These are phyloP conservation scores for Skeletonema marinoi DNA, from an alignment of 108 stramenopile species.

Conservation along the genomic window DNA sequence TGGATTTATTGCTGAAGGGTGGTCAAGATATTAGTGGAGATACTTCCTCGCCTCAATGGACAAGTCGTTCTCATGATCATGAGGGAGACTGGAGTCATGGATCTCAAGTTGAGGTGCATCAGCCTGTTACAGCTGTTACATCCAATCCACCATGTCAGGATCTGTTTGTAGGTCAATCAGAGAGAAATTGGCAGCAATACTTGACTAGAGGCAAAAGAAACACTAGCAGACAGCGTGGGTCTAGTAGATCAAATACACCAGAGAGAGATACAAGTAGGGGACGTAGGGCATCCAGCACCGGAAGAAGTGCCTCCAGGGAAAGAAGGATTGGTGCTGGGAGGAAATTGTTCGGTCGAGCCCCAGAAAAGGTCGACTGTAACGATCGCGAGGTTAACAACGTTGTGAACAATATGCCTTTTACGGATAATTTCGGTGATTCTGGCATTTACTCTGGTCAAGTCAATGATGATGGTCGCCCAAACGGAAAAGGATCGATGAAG, in stretches of 20 bases:
- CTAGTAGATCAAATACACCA: too few relatives aligned
- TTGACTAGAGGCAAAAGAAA: too few relatives aligned
- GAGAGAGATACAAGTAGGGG: neutral
- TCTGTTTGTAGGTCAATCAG: too few relatives aligned
- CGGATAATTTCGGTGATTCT: neutral
- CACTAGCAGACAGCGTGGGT: too few relatives aligned
- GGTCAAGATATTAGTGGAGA: too few relatives aligned
- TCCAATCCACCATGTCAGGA: too few relatives aligned
- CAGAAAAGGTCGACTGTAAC: neutral
- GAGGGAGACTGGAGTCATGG: too few relatives aligned
- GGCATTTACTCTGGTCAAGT: conserved; percentile 4
- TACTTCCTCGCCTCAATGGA: neutral
- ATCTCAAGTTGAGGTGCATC: too few relatives aligned
- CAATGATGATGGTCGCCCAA: neutral
- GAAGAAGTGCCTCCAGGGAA: neutral
- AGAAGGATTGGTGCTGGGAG: neutral
- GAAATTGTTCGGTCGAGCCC: conserved; percentile 5
- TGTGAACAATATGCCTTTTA: conserved; percentile 1
- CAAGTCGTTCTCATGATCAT: too few relatives aligned
- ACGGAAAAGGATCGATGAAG: conserved; percentile 5
- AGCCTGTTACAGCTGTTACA: too few relatives aligned
- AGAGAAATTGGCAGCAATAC: too few relatives aligned
- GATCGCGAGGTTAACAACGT: neutral
- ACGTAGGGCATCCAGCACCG: neutral
- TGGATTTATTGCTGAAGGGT: neutral